phyloP scores from a whole-genome alignment of 2,329 filamentous ascomycete species.

The Colletotrichum camelliae region DNA sequence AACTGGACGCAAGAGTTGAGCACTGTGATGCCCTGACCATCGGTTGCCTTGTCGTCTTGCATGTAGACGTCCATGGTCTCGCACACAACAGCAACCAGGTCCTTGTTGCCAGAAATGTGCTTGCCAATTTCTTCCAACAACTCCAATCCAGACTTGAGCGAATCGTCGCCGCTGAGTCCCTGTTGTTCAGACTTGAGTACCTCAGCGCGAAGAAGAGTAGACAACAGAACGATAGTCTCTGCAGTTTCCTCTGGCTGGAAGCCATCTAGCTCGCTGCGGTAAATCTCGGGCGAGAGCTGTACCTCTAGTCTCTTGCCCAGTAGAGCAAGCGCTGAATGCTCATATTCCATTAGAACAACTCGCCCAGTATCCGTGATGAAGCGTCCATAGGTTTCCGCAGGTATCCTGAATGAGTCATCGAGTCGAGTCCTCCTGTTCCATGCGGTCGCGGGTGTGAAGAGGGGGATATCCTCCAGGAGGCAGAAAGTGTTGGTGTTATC shows the following conservation, averaged over 20 bases:
- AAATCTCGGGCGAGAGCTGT: constrained; percentile 62
- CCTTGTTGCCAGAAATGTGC: constrained; percentile 64
- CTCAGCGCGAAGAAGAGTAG: constrained; percentile 68
- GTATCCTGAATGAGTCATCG: constrained; percentile 65
- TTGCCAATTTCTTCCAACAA: constrained; percentile 62
- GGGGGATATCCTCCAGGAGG: constrained; percentile 66
- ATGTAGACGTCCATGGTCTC: constrained; percentile 80
- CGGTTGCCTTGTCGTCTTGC: constrained; percentile 61
- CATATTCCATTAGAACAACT: constrained; percentile 77
- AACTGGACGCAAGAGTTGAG: constrained; percentile 79
- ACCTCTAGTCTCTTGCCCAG: constrained; percentile 79
- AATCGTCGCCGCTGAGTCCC: constrained; percentile 25
- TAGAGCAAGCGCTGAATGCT: constrained; percentile 81
- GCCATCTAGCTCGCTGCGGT: constrained; percentile 55
- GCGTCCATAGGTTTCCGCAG: constrained; percentile 68
- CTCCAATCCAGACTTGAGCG: constrained; percentile 41
- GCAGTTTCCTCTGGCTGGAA: constrained; percentile 67
- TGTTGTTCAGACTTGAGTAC: constrained; percentile 36
- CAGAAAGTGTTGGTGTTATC: constrained; percentile 82
- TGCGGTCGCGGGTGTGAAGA: constrained; percentile 60
- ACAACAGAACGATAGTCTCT: constrained; percentile 77
- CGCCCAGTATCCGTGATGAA: constrained; percentile 81
- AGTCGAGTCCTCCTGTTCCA: constrained; percentile 49
- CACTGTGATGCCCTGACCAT: constrained; percentile 70
- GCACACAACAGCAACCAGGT: constrained; percentile 82